These are phyloP conservation scores for Cronartium quercuum DNA, from an alignment of 1,284 basidiomycete genomes.

Conservation along the genomic window DNA sequence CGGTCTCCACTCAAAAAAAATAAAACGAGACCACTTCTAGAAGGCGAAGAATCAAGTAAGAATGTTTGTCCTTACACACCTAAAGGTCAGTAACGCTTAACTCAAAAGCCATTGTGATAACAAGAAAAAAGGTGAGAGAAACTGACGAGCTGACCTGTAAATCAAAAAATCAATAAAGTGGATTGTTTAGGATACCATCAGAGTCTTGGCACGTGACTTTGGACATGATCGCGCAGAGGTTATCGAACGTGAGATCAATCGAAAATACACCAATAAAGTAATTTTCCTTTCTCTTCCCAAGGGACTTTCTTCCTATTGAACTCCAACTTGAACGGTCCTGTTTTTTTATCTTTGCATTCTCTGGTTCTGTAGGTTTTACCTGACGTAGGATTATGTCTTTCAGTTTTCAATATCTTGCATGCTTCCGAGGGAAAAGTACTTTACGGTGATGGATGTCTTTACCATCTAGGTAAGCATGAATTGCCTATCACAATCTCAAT, in stretches of 20 bases:
- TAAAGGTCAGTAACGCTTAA: constrained; percentile 2
- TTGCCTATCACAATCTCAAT: background rate
- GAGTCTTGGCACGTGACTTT: constrained; percentile 33
- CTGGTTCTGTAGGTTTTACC: constrained; percentile 16
- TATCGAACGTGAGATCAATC: constrained; percentile 20
- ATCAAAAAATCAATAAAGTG: background rate
- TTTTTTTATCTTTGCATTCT: background rate
- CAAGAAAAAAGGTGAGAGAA: no score
- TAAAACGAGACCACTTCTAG: no score
- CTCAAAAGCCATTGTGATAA: background rate
- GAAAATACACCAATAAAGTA: constrained; percentile 36
- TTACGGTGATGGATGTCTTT: constrained; percentile 36
- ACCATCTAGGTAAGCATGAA: constrained; percentile 26
- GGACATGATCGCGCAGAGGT: constrained; percentile 30
- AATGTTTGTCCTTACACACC: constrained; percentile 10
- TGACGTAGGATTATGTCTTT: constrained; percentile 30
- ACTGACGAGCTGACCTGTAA: background rate
- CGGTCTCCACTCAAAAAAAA: no score
- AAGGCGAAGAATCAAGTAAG: background rate
- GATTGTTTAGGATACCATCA: constrained; percentile 25
- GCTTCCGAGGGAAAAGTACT: constrained; percentile 37
- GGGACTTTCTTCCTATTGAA: background rate
- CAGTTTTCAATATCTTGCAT: constrained; percentile 18
- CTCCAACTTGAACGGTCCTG: background rate
- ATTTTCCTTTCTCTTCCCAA: background rate